A percentile compares a stretch with the other conserved stretches of the same genome.
Conservation (phyloP, 257 asterid species). For the Ocimum tenuiflorum region DNA sequence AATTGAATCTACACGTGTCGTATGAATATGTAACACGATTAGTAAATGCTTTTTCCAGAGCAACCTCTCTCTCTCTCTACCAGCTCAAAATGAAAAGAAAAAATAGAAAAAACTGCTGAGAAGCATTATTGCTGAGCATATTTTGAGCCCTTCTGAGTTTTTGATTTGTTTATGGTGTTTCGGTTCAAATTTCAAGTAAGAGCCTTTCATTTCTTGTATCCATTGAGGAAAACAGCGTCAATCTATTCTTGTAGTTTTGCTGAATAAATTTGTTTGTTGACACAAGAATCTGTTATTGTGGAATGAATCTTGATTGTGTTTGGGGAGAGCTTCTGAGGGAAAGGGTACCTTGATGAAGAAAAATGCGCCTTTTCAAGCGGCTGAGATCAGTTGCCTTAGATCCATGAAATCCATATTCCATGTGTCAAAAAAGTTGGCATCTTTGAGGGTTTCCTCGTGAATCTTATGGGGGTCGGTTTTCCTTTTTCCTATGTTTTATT, state of each 20-base stretch:
- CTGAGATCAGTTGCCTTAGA: constrained; percentile 58
- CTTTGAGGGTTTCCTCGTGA: constrained; percentile 60
- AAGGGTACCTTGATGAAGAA: not conserved
- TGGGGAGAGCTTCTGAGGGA: constrained; percentile 27
- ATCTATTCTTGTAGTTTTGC: constrained; percentile 11
- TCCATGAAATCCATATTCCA: constrained; percentile 64
- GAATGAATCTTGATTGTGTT: constrained; percentile 38
- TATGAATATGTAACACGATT: constrained; percentile 22
- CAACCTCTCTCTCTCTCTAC: constrained; percentile 12
- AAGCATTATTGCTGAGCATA: constrained; percentile 16
- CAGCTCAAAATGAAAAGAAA: not conserved
- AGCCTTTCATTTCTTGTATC: constrained; percentile 13
- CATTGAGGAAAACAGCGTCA: not conserved
- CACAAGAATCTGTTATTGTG: constrained; percentile 26
- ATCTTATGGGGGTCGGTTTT: constrained; percentile 33
- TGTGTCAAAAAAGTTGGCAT: constrained; percentile 51
- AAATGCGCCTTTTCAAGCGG: constrained; percentile 35
- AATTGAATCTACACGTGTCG: constrained; percentile 83
- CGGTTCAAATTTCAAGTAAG: constrained; percentile 34
- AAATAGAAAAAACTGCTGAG: constrained; percentile 13
- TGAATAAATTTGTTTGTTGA: not conserved
- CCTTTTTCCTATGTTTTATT: constrained; percentile 31
- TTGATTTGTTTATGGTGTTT: constrained; percentile 19
- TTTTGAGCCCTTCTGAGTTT: constrained; percentile 24
- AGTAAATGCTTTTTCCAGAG: constrained; percentile 38